Evolutionary conservation across 495 filamentous ascomycete genomes (phyloP).

Genomic region (Lepraria neglecta): DNA sequence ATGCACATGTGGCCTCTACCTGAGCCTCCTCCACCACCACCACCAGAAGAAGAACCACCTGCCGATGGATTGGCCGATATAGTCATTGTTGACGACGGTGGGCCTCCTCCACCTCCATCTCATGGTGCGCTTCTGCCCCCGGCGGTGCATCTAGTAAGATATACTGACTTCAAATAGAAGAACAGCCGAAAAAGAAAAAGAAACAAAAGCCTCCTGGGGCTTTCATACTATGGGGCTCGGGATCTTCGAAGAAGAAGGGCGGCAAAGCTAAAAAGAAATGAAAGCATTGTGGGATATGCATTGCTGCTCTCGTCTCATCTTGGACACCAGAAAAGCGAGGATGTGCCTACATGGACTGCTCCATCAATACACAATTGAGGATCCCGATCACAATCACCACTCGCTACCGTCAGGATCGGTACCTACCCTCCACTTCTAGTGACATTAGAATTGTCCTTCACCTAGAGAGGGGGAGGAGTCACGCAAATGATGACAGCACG

Average conservation of each 20-base stretch:
- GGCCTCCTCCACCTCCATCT: slow-evolving; percentile 27
- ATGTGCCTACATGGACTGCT: not conserved
- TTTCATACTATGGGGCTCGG: slow-evolving; percentile 24
- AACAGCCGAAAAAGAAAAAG: slow-evolving; percentile 22
- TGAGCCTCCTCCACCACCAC: slow-evolving; percentile 45
- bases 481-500: not conserved
- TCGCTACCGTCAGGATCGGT: not conserved
- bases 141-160: not conserved
- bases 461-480: not conserved
- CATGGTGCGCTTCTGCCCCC: slow-evolving; percentile 20
- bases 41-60: slow-evolving; percentile 35
- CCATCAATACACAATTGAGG: not conserved
- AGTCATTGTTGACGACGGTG: slow-evolving; percentile 25
- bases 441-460: not conserved
- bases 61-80: slow-evolving; percentile 28
- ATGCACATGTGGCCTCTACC: slow-evolving; percentile 98
- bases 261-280: slow-evolving; percentile 24
- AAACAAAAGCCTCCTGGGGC: not conserved
- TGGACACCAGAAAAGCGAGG: not conserved
- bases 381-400: not conserved
- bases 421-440: not conserved
- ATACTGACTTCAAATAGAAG: slow-evolving; percentile 15
- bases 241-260: slow-evolving; percentile 17
- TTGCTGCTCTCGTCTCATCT: not conserved
- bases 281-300: not conserved